A percentile compares a stretch with the other conserved stretches of the same genome.
These are phyloP conservation scores for Zygnema circumcarinatum DNA, from an alignment of 139 green algal genomes.

Conservation along the genomic window DNA sequence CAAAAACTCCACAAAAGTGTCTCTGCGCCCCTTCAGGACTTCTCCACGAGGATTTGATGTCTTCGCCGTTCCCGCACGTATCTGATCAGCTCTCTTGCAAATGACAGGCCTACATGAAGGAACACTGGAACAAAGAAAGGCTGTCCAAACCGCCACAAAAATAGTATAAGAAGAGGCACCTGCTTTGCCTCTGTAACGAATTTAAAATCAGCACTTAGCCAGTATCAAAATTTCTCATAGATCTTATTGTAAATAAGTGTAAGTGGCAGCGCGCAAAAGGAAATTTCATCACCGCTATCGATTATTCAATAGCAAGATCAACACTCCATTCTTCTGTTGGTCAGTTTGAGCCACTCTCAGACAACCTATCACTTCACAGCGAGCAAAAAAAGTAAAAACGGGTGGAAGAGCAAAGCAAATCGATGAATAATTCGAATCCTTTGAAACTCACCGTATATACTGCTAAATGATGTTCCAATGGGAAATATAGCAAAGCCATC, in stretches of 20 bases:
- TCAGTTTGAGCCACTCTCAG: no score
- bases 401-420: no score
- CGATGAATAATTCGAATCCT: no score
- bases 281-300: no score
- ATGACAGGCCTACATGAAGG: conserved; percentile 9
- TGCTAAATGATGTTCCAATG: conserved; percentile 55
- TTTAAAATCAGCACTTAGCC: not conserved
- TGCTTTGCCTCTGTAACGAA: not conserved
- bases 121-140: conserved; percentile 36
- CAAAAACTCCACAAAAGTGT: no score
- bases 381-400: no score
- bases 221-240: not conserved
- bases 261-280: no score
- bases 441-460: conserved; percentile 53
- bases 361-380: no score
- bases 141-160: not conserved
- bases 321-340: no score
- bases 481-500: conserved; percentile 61
- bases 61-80: not conserved
- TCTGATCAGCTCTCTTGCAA: conserved; percentile 5
- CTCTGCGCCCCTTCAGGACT: not conserved
- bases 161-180: not conserved
- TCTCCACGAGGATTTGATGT: not conserved
- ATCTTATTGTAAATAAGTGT: not conserved
- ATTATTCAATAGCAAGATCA: no score